A percentile compares a stretch with the other conserved stretches of the same genome.
phyloP scores from a whole-genome alignment of 805 yeast species.

The Candida patagonica region DNA sequence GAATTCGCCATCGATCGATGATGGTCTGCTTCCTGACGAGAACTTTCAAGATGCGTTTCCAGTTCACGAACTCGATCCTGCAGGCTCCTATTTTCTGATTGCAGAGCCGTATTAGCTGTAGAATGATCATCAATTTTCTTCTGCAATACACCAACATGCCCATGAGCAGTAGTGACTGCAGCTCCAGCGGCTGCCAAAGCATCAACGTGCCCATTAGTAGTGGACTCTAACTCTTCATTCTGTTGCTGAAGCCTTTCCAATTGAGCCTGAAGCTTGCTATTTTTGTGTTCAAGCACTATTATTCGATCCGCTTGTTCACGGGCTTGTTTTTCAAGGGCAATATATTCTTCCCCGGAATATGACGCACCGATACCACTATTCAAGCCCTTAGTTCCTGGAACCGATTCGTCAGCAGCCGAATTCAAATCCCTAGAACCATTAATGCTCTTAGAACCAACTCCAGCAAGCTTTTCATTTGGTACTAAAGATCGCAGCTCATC shows the following conservation, averaged over 20 bases:
- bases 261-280: constrained; percentile 9
- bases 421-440: constrained; percentile 1
- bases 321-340: constrained; percentile 17
- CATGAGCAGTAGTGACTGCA: constrained; percentile 20
- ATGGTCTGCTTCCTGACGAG: constrained; percentile 16
- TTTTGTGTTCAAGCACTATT: constrained; percentile 13
- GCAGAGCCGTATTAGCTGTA: constrained; percentile 5
- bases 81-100: constrained; percentile 12
- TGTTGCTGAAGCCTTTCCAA: constrained; percentile 8
- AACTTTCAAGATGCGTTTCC: constrained; percentile 11
- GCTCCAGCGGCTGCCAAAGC: constrained; percentile 20
- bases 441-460: constrained; percentile 2
- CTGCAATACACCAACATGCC: constrained; percentile 10
- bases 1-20: constrained; percentile 12
- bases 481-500: constrained; percentile 10
- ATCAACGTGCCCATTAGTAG: constrained; percentile 17
- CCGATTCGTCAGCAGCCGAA: constrained; percentile 5
- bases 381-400: constrained; percentile 7
- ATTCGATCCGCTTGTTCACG: constrained; percentile 15
- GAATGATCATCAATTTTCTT: constrained; percentile 14
- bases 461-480: too few relatives aligned
- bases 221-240: constrained; percentile 12
- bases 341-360: constrained; percentile 7
- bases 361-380: constrained; percentile 2
- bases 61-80: constrained; percentile 13